These are phyloP conservation scores for Podaxis sp. DNA, from an alignment of 768 basidiomycete species.

Conservation along the genomic window DNA sequence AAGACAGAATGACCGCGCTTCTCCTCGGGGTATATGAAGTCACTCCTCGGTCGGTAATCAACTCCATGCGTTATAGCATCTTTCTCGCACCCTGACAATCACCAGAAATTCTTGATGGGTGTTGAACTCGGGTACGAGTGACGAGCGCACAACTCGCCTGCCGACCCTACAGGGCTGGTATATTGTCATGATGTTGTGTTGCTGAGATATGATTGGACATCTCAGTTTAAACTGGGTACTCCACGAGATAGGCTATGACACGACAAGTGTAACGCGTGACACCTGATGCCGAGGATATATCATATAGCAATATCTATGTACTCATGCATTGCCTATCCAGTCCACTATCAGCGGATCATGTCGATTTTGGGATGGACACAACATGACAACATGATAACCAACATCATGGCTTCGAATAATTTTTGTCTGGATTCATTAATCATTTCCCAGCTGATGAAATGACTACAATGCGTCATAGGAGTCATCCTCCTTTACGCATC, in stretches of 20 bases:
- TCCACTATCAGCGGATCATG: not conserved
- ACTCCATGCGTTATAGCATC: not conserved
- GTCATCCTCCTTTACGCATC: no score
- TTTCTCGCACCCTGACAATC: not conserved
- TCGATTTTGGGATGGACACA: not conserved
- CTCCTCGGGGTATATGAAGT: conserved; percentile 9
- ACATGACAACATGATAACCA: not conserved
- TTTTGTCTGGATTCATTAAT: not conserved
- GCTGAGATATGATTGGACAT: not conserved
- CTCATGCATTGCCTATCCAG: not conserved
- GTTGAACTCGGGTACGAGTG: not conserved
- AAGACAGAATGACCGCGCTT: not conserved
- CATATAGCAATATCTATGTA: not conserved
- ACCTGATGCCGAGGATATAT: conserved; percentile 6
- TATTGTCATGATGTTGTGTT: not conserved
- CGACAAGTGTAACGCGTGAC: not conserved
- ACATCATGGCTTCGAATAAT: not conserved
- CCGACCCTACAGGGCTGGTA: not conserved
- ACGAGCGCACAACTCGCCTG: not conserved
- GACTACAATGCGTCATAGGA: not conserved
- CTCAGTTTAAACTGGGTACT: not conserved
- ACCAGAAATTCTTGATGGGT: not conserved
- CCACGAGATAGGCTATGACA: not conserved
- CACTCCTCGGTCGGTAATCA: not conserved
- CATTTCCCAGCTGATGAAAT: not conserved